These are phyloP conservation scores for Ceratobasidium sp. DNA, from an alignment of 1,284 basidiomycete species.

Conservation along the genomic window DNA sequence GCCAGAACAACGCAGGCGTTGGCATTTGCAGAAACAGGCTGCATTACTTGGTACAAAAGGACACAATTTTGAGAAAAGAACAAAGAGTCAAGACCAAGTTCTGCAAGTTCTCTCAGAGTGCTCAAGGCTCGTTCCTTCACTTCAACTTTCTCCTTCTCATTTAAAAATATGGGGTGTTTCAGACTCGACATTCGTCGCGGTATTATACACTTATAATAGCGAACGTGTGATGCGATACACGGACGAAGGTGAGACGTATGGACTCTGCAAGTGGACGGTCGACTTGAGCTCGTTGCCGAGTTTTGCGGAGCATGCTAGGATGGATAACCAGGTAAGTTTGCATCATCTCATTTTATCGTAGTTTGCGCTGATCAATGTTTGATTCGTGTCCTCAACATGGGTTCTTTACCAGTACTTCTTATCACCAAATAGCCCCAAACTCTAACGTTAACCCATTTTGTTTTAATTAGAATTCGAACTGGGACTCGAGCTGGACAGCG, in stretches of 20 bases:
- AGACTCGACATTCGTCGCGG: conserved; percentile 81
- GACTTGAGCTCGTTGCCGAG: conserved; percentile 78
- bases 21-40: conserved; percentile 83
- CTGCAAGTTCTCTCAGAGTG: conserved; percentile 51
- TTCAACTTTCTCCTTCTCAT: not conserved
- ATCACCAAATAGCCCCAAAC: not conserved
- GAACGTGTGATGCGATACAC: conserved; percentile 81
- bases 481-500: conserved; percentile 77
- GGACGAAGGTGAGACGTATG: conserved; percentile 78
- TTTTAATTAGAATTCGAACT: conserved; percentile 73
- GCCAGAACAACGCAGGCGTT: conserved; percentile 74
- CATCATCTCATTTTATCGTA: not conserved
- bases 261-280: conserved; percentile 87
- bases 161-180: not conserved
- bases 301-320: conserved; percentile 70
- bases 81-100: conserved; percentile 82
- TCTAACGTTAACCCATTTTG: not conserved
- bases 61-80: conserved; percentile 84
- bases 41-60: conserved; percentile 81
- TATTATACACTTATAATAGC: conserved; percentile 76
- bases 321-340: conserved; percentile 4
- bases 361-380: not conserved
- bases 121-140: conserved; percentile 43
- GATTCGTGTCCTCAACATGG: conserved; percentile 52
- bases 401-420: conserved; percentile 76